phyloP scores from a whole-genome alignment of 1,284 basidiomycete species.

The Serendipita sp. region DNA sequence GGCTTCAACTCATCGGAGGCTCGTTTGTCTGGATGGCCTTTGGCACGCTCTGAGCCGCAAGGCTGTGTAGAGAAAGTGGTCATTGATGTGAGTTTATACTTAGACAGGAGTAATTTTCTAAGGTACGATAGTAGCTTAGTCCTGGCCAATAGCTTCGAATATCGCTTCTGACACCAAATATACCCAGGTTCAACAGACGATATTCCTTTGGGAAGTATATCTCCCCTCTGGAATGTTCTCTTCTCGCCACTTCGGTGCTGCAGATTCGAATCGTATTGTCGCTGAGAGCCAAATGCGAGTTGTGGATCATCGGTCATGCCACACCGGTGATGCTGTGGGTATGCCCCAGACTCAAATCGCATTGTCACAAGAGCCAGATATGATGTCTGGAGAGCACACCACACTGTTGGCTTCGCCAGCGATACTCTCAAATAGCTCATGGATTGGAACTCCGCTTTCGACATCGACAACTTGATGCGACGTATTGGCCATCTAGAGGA shows the following conservation, averaged over 20 bases:
- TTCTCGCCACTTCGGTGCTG: constrained; percentile 9
- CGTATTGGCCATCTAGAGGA: constrained; percentile 4
- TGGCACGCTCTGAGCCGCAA: too few species aligned
- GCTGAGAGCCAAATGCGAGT: constrained; percentile 14
- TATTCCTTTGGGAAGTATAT: constrained; percentile 8
- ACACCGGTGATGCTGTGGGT: constrained; percentile 5
- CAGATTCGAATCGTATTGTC: constrained; percentile 14
- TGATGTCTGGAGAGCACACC: constrained; percentile 8
- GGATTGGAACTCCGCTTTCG: not conserved
- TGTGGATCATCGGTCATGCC: constrained; percentile 14
- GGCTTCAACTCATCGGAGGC: too few species aligned
- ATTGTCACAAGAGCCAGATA: not conserved
- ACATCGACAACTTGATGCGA: constrained; percentile 9
- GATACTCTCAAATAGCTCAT: not conserved
- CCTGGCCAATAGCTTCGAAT: not conserved
- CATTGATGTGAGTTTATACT: too few species aligned
- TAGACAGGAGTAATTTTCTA: not conserved
- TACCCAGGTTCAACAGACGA: not conserved
- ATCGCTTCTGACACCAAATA: constrained; percentile 10
- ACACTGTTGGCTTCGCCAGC: not conserved
- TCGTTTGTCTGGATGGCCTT: too few species aligned
- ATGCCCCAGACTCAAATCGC: constrained; percentile 7
- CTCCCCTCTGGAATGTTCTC: not conserved
- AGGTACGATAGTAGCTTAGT: not conserved
- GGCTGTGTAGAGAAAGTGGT: too few species aligned